These are phyloP conservation scores for Agrocybe chaxingu DNA, from an alignment of 768 basidiomycete genomes.

Conservation along the genomic window DNA sequence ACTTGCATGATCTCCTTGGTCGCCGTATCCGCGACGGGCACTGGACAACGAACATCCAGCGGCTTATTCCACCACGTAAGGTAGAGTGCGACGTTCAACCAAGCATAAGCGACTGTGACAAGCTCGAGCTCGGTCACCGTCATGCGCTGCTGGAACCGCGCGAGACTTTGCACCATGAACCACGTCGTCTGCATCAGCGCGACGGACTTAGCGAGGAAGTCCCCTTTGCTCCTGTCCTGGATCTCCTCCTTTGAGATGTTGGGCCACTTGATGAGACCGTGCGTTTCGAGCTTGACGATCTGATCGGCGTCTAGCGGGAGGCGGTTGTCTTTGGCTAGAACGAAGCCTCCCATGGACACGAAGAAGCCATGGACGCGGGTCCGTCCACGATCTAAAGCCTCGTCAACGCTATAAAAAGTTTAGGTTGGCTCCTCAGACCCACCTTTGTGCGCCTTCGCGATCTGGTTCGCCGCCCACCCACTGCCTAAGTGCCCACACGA, in stretches of 20 bases:
- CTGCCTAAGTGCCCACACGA: constrained; percentile 5
- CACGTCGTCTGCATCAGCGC: constrained; percentile 26
- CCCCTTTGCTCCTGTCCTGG: constrained; percentile 23
- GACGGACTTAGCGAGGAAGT: constrained; percentile 26
- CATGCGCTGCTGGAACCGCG: constrained; percentile 19
- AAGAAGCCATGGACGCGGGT: constrained; percentile 7
- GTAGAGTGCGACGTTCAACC: constrained; percentile 26
- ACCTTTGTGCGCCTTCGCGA: constrained; percentile 1
- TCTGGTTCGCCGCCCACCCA: constrained; percentile 1
- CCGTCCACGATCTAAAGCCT: neutral
- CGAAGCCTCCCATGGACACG: constrained; percentile 9
- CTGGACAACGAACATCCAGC: constrained; percentile 1
- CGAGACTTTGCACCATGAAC: constrained; percentile 27
- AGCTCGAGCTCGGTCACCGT: constrained; percentile 30
- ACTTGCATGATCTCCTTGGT: no score
- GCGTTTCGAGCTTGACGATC: constrained; percentile 1
- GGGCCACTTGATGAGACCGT: constrained; percentile 9
- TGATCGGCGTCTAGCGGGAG: neutral
- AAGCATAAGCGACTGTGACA: constrained; percentile 27
- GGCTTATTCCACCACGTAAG: constrained; percentile 27
- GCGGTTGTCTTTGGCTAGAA: neutral
- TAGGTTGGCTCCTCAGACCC: neutral
- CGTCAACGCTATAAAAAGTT: neutral
- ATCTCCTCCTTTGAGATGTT: constrained; percentile 12
- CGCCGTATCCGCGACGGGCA: neutral